Base-by-base conservation (phyloP, 2,329 filamentous ascomycete genomes). In the Pseudogymnoascus sp. region DNA sequence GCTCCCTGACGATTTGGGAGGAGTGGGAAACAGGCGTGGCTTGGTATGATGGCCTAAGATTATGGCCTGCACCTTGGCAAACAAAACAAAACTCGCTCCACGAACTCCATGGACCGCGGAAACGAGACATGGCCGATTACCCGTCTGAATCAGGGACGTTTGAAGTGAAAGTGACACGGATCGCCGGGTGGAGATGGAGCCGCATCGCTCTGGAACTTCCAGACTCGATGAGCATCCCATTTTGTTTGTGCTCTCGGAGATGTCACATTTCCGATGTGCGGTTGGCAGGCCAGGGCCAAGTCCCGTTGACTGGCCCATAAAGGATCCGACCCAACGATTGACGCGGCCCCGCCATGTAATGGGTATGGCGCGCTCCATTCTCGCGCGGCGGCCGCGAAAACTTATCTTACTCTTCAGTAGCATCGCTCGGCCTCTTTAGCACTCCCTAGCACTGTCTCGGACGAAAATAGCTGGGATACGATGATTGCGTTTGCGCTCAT, bases 101-200 rank as follows among this genome's bases (percentile, higher is more conserved):
- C 47, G n/a, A 54, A 54, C 25, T 14, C 2, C 4, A 16, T 54
- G 25, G 47, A 54, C 28, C 47, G 25, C 47, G 47, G 47, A 54
- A 18, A 33, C 33, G 47, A 33, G n/a, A 8, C 43, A 50, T 30
- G 20, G 9, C n/a, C 2, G 25, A 50, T 25, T 25, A 25, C 2
- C 22, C 22, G 22, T 25, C 22, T 25, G 22, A 25, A 25, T 25
- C 22, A 25, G 22, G 22, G 22, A 25, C 22, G 22, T 25, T 25
- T 50, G n/a, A 50, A 18, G 4, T 6, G 8, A 50, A 7, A 3
- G 43, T 50, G 43, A 50, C 43, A 54, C 43, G 25, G 43, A 54
- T 54, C 25, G 43, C 43, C 43, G 43, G 43, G 43, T 54, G 43
- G 43, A 54, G 43, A 54, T 54, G 43, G 43, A 18, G 25, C 43